Evolutionary conservation across 768 basidiomycete species (phyloP), one percentile per base, ranked within the genome.

Genomic region (Suillus subaureus): DNA sequence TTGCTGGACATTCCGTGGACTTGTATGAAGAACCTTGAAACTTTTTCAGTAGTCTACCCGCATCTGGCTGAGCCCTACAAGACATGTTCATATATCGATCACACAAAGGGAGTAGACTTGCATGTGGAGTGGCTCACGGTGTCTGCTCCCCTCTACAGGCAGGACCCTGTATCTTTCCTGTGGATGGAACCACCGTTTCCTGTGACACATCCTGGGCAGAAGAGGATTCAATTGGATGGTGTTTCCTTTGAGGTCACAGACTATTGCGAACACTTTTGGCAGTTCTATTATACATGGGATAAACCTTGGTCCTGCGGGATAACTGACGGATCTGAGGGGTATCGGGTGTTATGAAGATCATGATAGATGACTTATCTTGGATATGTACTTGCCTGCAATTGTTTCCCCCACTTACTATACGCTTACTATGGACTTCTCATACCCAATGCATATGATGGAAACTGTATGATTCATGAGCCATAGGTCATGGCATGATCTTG

Each of bases 61-160:
- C n/a, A 49, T 23, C 47, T 49, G 47, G 12, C 4, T n/a, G 12
- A 2, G 12, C 1, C 11, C n/a, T 4, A 12, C n/a, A 5, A 47
- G 2, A 2, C n/a, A 4, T 1, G 2, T 21, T 4, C 11, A 12
- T n/a, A 11, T 45, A n/a, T 12, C 0, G 6, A 42, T 6, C 4
- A 7, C 7, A 21, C 6, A n/a, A n/a, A 1, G 11, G 45, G 45
- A 45, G 1, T 23, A 13, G n/a, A 23, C 47, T 13, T 49, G 12
- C 47, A 49, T 12, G 47, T 49, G n/a, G 47, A 49, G 11, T n/a
- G 47, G n/a, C n/a, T 49, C 47, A 49, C n/a, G 2, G 5, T 49
- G 12, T 23, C n/a, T 23, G 47, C 2, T 23, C 1, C 45, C 5
- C 5, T 47, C 1, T 47, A 2, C 45, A 47, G 3, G n/a, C n/a